phyloP scores from a whole-genome alignment of 768 basidiomycete genomes.

The Scleroderma bovista region DNA sequence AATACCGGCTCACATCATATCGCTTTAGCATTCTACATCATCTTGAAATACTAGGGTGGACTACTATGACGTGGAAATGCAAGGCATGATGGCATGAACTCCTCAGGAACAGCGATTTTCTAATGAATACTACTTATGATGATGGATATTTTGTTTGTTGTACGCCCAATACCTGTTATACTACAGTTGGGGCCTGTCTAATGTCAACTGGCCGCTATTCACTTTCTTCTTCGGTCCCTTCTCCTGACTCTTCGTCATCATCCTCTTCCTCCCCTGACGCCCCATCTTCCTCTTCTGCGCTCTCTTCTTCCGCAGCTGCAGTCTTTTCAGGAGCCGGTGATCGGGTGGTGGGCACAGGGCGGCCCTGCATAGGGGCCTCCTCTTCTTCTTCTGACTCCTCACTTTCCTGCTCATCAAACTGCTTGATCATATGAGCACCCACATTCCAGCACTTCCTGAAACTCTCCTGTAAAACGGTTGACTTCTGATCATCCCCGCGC shows the following conservation, averaged over 20 bases:
- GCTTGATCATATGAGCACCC: slow-evolving; percentile 70
- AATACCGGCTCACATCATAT: slow-evolving; percentile 2
- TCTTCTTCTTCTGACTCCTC: slow-evolving; percentile 33
- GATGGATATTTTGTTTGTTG: too few species aligned
- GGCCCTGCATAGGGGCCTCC: background rate
- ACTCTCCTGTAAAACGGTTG: slow-evolving; percentile 43
- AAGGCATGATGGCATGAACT: too few species aligned
- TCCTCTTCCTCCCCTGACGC: slow-evolving; percentile 13
- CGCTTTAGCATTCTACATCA: slow-evolving; percentile 69
- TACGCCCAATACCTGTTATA: too few species aligned
- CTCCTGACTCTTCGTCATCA: too few species aligned
- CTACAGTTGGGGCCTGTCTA: slow-evolving; percentile 8
- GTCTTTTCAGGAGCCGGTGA: background rate
- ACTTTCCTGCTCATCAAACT: slow-evolving; percentile 76
- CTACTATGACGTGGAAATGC: background rate
- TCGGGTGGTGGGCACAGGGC: background rate
- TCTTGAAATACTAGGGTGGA: slow-evolving; percentile 56
- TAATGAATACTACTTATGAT: too few species aligned
- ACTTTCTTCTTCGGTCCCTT: slow-evolving; percentile 3
- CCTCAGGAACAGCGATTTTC: too few species aligned
- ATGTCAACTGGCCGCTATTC: slow-evolving; percentile 6
- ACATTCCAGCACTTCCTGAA: slow-evolving; percentile 65
- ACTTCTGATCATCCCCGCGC: slow-evolving; percentile 43
- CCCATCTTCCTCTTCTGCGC: slow-evolving; percentile 8
- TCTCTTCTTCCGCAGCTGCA: background rate